Conservation (phyloP, 768 basidiomycete species). For the Leccinum uliginosum region DNA sequence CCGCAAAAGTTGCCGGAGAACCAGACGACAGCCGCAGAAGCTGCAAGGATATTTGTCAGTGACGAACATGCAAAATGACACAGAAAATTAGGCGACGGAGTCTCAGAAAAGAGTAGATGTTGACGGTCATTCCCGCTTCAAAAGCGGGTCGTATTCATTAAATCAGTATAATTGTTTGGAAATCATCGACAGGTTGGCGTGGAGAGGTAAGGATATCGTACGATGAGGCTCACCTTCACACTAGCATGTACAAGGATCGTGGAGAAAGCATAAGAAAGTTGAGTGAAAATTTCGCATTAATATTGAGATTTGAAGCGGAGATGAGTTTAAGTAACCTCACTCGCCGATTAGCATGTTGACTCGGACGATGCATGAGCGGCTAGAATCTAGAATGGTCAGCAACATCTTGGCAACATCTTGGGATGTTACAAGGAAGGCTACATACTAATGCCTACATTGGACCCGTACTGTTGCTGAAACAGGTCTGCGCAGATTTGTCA, state of each 20-base stretch:
- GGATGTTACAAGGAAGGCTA: no score
- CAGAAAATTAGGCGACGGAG: not conserved
- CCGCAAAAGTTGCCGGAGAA: not conserved
- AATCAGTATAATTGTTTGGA: slow-evolving; percentile 8
- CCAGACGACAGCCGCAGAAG: not conserved
- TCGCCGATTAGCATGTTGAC: no score
- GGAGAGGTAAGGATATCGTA: not conserved
- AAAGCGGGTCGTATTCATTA: slow-evolving; percentile 12
- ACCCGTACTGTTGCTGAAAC: no score
- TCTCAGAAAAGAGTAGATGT: not conserved
- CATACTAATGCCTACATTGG: no score
- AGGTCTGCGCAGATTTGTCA: no score
- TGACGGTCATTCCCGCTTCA: slow-evolving; percentile 5
- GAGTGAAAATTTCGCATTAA: not conserved
- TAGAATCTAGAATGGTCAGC: no score
- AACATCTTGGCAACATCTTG: no score
- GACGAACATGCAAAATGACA: not conserved
- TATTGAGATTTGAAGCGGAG: not conserved
- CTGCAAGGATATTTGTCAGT: not conserved
- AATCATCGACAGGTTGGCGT: not conserved
- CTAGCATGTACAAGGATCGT: not conserved
- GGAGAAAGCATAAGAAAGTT: not conserved
- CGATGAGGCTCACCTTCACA: not conserved
- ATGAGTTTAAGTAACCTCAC: no score
- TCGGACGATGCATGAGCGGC: no score